Evolutionary conservation across 176 grass and related monocot genomes (phyloP), one percentile per base, ranked within the genome.

Genomic region (Bonia amplexicaulis): DNA sequence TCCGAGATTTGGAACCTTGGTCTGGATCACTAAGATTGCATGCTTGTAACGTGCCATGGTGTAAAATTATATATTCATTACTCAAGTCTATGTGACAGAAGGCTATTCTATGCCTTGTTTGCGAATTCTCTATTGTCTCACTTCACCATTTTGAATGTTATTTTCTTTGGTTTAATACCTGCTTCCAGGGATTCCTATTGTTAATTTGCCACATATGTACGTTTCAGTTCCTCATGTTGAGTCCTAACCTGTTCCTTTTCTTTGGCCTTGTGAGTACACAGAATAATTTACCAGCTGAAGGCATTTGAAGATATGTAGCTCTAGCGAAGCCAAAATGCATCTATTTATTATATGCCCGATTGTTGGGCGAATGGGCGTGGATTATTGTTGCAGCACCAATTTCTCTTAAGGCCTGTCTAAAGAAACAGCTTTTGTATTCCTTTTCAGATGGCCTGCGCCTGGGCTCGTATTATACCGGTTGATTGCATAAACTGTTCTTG

Each of bases 391-490:
- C 22, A 46, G 27, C 64, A 57, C 35, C 76, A 65, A 80, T 79
- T 69, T 76, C 33, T 75, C 25, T 77, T 65, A 15, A 47, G 80
- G 54, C 76, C 46, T 85, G 52, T 80, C 44, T 40, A 54, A 76
- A 80, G 54, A 63, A 91, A 77, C 78, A 61, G 11, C 46, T 26
- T 76, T 35, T 76, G 76, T 80, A 66, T 77, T 83, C 66, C 57
- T 66, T 82, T 42, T 76, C 64, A 54, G 63, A 77, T 60, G 71
- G 73, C 68, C 76, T 55, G 9, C 9, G 11, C 12, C 69, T 33
- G 66, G 51, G 62, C 85, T 69, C 87, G 80, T 87, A 65, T 80
- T 80, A 91, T 80, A 87, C 85, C 62, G 19, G 75, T 87, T 87
- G 81, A 87, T 88, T 84, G 49, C 72, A 68, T 55, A 69, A 79